Evolutionary conservation across 116 monocot genomes (phyloP).

Genomic region (Cymodocea nodosa): DNA sequence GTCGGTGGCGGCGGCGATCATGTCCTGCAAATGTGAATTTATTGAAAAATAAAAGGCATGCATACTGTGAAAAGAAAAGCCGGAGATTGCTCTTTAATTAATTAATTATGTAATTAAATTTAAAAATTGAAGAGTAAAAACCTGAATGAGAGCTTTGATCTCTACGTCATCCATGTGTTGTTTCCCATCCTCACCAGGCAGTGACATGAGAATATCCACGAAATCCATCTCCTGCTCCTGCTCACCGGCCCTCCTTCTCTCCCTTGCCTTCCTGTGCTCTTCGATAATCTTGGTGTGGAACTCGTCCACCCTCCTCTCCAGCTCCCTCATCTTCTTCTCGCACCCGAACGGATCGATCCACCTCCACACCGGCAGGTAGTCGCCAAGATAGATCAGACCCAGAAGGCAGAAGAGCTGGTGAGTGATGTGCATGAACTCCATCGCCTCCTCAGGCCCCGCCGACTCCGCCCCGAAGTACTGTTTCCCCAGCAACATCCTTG

Average conservation of each 20-base stretch:
- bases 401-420: slow-evolving; percentile 67
- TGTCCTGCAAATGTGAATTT: slow-evolving; percentile 36
- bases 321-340: slow-evolving; percentile 74
- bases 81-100: too few species aligned
- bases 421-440: slow-evolving; percentile 74
- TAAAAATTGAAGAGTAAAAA: too few species aligned
- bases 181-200: slow-evolving; percentile 73
- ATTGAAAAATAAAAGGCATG: too few species aligned
- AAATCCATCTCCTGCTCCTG: slow-evolving; percentile 50
- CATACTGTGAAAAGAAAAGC: too few species aligned
- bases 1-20: slow-evolving; percentile 84
- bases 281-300: slow-evolving; percentile 81
- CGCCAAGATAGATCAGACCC: slow-evolving; percentile 79
- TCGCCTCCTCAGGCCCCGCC: slow-evolving; percentile 40
- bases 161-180: slow-evolving; percentile 62
- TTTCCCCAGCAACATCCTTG: slow-evolving; percentile 89
- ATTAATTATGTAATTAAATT: too few species aligned
- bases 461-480: slow-evolving; percentile 54
- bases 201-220: slow-evolving; percentile 77
- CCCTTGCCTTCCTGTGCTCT: slow-evolving; percentile 36
- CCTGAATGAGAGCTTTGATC: slow-evolving; percentile 96
- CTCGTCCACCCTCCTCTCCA: slow-evolving; percentile 73
- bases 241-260: slow-evolving; percentile 7
- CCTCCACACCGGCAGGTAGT: slow-evolving; percentile 79
- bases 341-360: slow-evolving; percentile 71